Evolutionary conservation across 805 yeast genomes (phyloP), one percentile per base, ranked within the genome.

Genomic region (Kluyveromyces wickerhamii): DNA sequence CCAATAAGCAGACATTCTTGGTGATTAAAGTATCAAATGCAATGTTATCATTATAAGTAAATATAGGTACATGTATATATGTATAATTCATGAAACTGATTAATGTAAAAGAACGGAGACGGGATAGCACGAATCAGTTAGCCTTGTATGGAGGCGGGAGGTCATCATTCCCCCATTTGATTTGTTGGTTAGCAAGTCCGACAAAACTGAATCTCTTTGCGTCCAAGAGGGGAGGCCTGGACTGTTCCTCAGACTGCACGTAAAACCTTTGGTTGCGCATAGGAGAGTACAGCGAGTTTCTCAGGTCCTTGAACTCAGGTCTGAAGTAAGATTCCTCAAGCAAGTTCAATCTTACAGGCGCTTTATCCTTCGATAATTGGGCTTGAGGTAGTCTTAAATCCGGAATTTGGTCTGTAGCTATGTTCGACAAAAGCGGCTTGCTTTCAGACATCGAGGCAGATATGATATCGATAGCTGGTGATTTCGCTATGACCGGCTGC

Each of bases 121-220:
- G n/a, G n/a, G n/a, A n/a, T n/a, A n/a, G n/a, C n/a, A n/a, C n/a
- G n/a, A n/a, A 9, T n/a, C 15, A 24, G 27, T 24, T 24, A 7
- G 33, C 26, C 11, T 13, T 26, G 32, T 52, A 51, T 29, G 59
- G 59, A 3, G 58, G 58, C 14, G 59, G 58, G 10, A 48, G 46
- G 22, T 54, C 56, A 12, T 52, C 52, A 15, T 36, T 41, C n/a
- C 57, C 57, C 56, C 58, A 54, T 25, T 42, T 40, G 23, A 32
- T 21, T 35, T 30, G 23, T 37, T 36, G 39, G 35, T 48, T 32
- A 37, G 42, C 36, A 17, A 39, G 35, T 11, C 55, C 52, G 9
- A 50, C 48, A 16, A 50, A 43, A 27, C 45, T 47, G 13, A 50
- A 38, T 3, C 48, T 41, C 29, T 47, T 45, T 26, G 39, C 40